phyloP scores from a whole-genome alignment of 169 alveolate species.

The Plasmodium adleri region DNA sequence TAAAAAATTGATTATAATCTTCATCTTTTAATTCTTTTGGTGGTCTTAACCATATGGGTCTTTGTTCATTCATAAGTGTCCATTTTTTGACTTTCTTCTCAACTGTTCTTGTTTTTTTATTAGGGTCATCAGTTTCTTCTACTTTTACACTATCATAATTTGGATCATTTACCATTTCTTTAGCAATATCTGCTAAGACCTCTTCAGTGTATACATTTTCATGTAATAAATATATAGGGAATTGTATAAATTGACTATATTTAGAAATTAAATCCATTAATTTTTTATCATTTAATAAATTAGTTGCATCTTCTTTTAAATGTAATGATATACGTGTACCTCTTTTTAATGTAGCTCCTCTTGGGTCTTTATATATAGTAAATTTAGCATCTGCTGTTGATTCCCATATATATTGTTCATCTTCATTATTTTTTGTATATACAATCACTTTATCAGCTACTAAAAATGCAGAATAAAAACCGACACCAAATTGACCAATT shows the following conservation, averaged over 20 bases:
- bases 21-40: constrained; percentile 96
- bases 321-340: constrained; percentile 98
- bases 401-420: constrained; percentile 98
- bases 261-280: constrained; percentile 93
- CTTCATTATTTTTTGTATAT: constrained; percentile 93
- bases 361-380: constrained; percentile 95
- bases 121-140: constrained; percentile 84
- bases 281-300: constrained; percentile 94
- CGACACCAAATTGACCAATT: constrained; percentile 99
- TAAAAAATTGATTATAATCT: constrained; percentile 96
- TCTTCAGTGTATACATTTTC: constrained; percentile 89
- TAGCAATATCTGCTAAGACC: constrained; percentile 86
- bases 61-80: constrained; percentile 94
- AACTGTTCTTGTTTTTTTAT: constrained; percentile 90
- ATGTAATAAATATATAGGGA: constrained; percentile 95
- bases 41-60: constrained; percentile 98
- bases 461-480: constrained; percentile 99
- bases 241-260: constrained; percentile 97
- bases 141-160: constrained; percentile 78
- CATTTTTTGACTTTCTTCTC: constrained; percentile 89
- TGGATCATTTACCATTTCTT: constrained; percentile 88
- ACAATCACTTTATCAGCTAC: constrained; percentile 99
- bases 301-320: constrained; percentile 99
- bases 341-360: constrained; percentile 97
- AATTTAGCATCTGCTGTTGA: constrained; percentile 97